A percentile compares a stretch with the other conserved stretches of the same genome.
Evolutionary conservation across 192 early-diverging fungal genomes (phyloP).

Genomic region (Coemansia sp.): DNA sequence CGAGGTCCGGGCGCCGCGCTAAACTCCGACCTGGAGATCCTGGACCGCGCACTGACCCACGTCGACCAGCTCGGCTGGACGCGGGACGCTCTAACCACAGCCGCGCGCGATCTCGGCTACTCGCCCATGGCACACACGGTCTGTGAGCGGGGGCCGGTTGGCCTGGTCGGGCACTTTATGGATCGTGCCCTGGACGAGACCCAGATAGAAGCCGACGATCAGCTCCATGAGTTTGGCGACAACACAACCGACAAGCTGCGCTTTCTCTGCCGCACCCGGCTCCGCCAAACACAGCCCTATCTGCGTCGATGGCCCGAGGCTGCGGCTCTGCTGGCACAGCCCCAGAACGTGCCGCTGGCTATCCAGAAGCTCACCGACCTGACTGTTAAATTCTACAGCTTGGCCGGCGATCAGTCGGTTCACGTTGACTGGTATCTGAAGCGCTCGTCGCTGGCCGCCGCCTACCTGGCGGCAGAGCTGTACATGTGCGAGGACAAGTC

Average conservation of each 20-base stretch:
- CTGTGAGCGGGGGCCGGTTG: constrained; percentile 57
- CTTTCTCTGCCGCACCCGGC: constrained; percentile 54
- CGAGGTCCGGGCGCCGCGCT: no score
- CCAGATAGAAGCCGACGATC: constrained; percentile 54
- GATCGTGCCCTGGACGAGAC: constrained; percentile 56
- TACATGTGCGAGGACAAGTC: constrained; percentile 91
- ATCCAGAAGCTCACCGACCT: constrained; percentile 62
- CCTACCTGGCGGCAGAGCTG: constrained; percentile 83
- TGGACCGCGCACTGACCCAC: constrained; percentile 59
- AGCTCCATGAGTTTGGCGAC: constrained; percentile 48
- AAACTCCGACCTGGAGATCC: constrained; percentile 44
- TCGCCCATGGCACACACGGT: constrained; percentile 67
- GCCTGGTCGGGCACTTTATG: constrained; percentile 73
- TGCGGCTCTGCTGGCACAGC: constrained; percentile 70
- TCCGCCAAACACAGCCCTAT: constrained; percentile 69
- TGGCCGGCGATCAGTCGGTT: constrained; percentile 76
- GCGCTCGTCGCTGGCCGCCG: constrained; percentile 69
- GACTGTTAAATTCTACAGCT: constrained; percentile 81
- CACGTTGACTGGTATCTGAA: constrained; percentile 88
- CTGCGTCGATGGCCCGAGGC: constrained; percentile 71
- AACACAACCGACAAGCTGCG: constrained; percentile 54
- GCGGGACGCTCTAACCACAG: constrained; percentile 55
- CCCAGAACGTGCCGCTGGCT: constrained; percentile 66
- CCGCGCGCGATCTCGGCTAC: constrained; percentile 61
- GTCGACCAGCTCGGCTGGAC: constrained; percentile 76